Evolutionary conservation across 768 basidiomycete species (phyloP), one percentile per base, ranked within the genome.

Genomic region (Serendipita indica): DNA sequence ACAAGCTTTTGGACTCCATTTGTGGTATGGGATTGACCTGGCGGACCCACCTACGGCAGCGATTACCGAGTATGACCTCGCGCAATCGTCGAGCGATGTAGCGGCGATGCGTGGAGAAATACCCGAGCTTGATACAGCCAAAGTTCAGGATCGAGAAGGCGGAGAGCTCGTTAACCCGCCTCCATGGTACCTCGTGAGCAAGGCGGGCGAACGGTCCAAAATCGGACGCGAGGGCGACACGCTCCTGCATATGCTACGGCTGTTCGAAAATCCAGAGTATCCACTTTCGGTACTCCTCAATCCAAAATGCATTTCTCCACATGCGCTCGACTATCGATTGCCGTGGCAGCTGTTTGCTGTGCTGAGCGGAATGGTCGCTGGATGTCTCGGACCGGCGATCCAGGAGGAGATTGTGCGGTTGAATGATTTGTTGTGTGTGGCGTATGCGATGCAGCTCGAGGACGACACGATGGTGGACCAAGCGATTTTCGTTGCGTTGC

Each of bases 331-430:
- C 68, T 83, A 81, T 67, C 80, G 89, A 20, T 72, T 96, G 58
- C 77, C 87, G 4, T 99, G 94, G 94, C 91, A 97, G 70, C 66
- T 97, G 33, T 97, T 94, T 68, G 79, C 91, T 58, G 73, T 98
- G 33, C 73, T 98, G 46, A 86, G 86, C 84, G 61, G 81, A 96
- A 72, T 76, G 84, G 27, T 71, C 86, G 34, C 79, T 92, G 20
- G 93, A 97, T 68, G 61, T 33, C 68, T 68, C 69, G 13, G 69
- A 72, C 57, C 67, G 67, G 22, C 70, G 69, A 18, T 71, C 68
- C n/a, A n/a, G 34, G 73, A 70, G 2, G 76, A 74, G 4, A 74
- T 71, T 0, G 83, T 87, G 43, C 89, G 92, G 4, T 83, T 77
- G 54, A 92, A 92, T 2, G 90, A 97, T 71, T 67, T 82, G 33